These are phyloP conservation scores for Lyophyllum shimeji DNA, from an alignment of 768 basidiomycete genomes.

Conservation along the genomic window DNA sequence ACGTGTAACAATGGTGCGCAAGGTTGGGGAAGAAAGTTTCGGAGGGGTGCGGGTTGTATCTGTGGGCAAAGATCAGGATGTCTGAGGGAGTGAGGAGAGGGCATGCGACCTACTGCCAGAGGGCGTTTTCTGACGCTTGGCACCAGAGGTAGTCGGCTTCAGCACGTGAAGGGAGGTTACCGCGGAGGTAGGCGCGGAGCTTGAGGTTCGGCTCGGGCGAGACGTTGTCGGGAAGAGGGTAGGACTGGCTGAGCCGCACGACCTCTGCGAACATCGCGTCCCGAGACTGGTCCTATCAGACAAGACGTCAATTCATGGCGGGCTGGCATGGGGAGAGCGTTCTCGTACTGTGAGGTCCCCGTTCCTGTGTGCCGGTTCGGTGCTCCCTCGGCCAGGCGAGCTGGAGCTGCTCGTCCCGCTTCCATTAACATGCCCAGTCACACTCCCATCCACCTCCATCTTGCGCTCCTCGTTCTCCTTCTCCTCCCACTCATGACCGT, in stretches of 20 bases:
- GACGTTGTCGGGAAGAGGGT: slow-evolving; percentile 48
- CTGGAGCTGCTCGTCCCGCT: neutral
- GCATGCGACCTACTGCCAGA: slow-evolving; percentile 57
- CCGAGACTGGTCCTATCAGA: slow-evolving; percentile 1
- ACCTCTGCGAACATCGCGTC: slow-evolving; percentile 41
- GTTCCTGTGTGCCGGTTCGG: neutral
- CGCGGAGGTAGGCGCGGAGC: slow-evolving; percentile 55
- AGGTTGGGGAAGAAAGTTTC: slow-evolving; percentile 66
- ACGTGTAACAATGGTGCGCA: slow-evolving; percentile 62
- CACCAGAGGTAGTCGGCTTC: slow-evolving; percentile 64
- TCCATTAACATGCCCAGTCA: neutral
- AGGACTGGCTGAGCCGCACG: slow-evolving; percentile 52
- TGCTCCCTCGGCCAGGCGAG: neutral
- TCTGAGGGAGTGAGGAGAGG: slow-evolving; percentile 1
- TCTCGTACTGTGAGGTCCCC: neutral
- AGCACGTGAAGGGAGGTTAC: slow-evolving; percentile 51
- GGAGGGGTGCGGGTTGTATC: slow-evolving; percentile 66
- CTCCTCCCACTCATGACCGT: slow-evolving; percentile 7
- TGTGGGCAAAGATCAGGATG: slow-evolving; percentile 15
- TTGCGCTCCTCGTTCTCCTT: slow-evolving; percentile 9
- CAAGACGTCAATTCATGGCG: neutral
- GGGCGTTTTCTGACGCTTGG: slow-evolving; percentile 60
- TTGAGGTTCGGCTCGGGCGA: slow-evolving; percentile 52
- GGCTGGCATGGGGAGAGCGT: neutral
- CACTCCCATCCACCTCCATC: slow-evolving; percentile 19